Evolutionary conservation across 2,329 filamentous ascomycete genomes (phyloP).

Genomic region (Talaromyces albobiverticillius): DNA sequence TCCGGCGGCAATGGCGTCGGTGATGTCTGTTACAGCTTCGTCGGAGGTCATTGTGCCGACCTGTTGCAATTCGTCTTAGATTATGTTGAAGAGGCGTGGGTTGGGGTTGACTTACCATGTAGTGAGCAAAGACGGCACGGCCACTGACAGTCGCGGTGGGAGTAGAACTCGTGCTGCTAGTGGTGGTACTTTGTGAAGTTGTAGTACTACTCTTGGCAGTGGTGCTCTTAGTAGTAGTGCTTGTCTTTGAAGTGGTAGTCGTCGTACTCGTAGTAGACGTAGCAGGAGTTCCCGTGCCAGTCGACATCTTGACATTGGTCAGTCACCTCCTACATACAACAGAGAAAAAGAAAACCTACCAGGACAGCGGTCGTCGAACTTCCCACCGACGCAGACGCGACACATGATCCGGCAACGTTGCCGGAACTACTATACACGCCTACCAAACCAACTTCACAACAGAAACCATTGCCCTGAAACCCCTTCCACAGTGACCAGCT

Average conservation of each 20-base stretch:
- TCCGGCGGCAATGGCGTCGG: constrained; percentile 4
- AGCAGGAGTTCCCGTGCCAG: constrained; percentile 3
- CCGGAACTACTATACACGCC: background rate
- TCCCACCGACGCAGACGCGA: background rate
- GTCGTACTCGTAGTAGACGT: background rate
- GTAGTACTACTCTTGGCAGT: background rate
- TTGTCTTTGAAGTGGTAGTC: background rate
- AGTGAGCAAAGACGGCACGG: constrained; percentile 8
- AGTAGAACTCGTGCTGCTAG: background rate
- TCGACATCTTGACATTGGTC: background rate
- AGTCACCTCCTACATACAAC: background rate
- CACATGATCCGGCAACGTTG: constrained; percentile 8
- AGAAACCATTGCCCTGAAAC: constrained; percentile 7
- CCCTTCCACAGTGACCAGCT: constrained; percentile 12
- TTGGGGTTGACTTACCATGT: background rate
- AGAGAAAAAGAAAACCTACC: background rate
- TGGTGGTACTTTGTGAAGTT: constrained; percentile 1
- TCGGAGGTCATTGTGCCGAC: constrained; percentile 6
- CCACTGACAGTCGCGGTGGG: background rate
- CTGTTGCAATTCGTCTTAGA: background rate
- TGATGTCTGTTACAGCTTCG: constrained; percentile 8
- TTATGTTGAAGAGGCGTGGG: background rate
- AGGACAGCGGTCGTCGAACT: constrained; percentile 4
- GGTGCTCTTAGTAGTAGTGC: background rate
- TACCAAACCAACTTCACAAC: constrained; percentile 4